Evolutionary conservation across 108 stramenopile genomes (phyloP), one percentile per base, ranked within the genome.

Genomic region (Nitzschia putrida): DNA sequence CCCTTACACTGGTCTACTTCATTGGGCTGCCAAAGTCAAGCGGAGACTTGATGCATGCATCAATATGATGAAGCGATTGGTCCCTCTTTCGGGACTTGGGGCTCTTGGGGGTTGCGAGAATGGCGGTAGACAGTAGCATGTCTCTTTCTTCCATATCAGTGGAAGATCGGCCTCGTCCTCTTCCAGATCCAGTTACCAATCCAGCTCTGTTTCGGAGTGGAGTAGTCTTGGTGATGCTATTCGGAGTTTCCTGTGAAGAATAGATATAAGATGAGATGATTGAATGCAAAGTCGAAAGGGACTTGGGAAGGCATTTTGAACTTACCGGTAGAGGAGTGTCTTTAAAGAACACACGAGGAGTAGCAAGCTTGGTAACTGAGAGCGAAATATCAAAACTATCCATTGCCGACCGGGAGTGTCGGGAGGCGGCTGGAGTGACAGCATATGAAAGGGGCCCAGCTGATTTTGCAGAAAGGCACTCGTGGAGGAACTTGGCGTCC

Each of bases 11-110:
- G 29, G 29, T 34, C 29, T 63, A 44, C 61, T 44, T 57, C 20
- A n/a, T 68, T 16, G 76, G 76, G 51, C 68, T 69, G 20, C 76
- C 76, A 71, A 77, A 71, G 53, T 70, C 54, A 8, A 77, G 54
- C 1, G 76, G 76, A 11, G 76, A 77, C 57, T 77, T 77, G 37
- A 69, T 69, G 61, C 69, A 77, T 45, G 69, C 69, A 53, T 77
- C 76, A 29, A 77, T 77, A 40, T 77, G 76, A 42, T 77, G 76
- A 24, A 77, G 61, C 24, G 76, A 77, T 40, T 77, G 76, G 26
- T 77, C 76, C 8, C 45, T 29, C 9, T 51, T 69, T 22, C 76
- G 61, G 50, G 21, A 56, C 56, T 66, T 64, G 20, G 76, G 69
- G 26, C 76, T 77, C 43, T 41, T 71, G n/a, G 76, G 76, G 47